Base-by-base conservation (phyloP, 2,329 filamentous ascomycete genomes). In the Whalleya microplaca region DNA sequence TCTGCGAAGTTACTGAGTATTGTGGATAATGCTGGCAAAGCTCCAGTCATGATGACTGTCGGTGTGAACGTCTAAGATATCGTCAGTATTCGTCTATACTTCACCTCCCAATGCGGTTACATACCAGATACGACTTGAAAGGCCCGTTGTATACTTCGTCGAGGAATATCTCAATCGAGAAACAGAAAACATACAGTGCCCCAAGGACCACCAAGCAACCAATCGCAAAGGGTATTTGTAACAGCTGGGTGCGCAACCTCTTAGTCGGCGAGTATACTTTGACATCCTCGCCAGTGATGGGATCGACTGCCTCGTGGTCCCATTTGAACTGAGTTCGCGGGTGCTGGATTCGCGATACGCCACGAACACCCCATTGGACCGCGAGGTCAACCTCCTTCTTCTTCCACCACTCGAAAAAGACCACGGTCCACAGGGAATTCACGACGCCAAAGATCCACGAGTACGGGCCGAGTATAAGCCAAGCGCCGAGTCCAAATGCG, bases 381-480 rank as follows among this genome's bases (percentile, higher is more conserved):
- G 89, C 88, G 7, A 98, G 80, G 69, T 98, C 93, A 1, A 87
- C 80, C 73, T 98, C 92, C 72, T 96, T 91, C 67, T 94, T 89
- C 77, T 96, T 96, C 94, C 94, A 98, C 74, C 90, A 96, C 71
- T 98, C 94, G 54, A 96, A 89, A 70, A 97, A 97, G 46, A 94
- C 78, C 2, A 95, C 87, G 55, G 89, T 89, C 91, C 93, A 96
- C n/a, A 96, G 76, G 32, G 87, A 89, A 69, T 88, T 93, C 44
- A 88, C 80, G 1, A 93, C 73, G 14, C 90, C 91, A 66, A 96
- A 97, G 48, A 92, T 74, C 55, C 87, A 84, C 1, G 93, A 96
- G 75, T 92, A 98, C 55, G 89, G 84, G 8, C 92, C 92, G 0
- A 96, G 79, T n/a, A 96, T 78, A 27, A 93, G 73, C 90, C 92